These are phyloP conservation scores for Aspergillus mulundensis DNA, from an alignment of 495 filamentous ascomycete genomes.

Conservation along the genomic window DNA sequence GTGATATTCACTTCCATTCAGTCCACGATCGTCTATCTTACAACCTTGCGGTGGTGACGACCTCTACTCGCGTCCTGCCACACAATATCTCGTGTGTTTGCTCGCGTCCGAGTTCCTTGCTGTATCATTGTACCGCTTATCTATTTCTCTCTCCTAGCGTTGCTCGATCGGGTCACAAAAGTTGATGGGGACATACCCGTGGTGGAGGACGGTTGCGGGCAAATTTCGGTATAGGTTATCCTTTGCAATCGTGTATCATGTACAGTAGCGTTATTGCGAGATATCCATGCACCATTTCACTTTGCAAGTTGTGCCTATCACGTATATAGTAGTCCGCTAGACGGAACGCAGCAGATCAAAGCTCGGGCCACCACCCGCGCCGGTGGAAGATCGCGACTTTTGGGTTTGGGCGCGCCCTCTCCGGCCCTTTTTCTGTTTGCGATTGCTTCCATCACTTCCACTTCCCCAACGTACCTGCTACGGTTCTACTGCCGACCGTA, in stretches of 20 bases:
- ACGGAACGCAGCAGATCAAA: slow-evolving; percentile 14
- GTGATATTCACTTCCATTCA: slow-evolving; percentile 9
- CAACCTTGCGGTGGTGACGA: slow-evolving; percentile 11
- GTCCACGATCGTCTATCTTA: not conserved
- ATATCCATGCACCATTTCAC: not conserved
- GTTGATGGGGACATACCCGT: not conserved
- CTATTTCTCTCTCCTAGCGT: slow-evolving; percentile 7
- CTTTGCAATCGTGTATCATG: slow-evolving; percentile 8
- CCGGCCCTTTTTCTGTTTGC: slow-evolving; percentile 16
- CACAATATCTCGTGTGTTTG: not conserved
- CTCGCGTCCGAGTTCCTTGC: not conserved
- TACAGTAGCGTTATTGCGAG: slow-evolving; percentile 15
- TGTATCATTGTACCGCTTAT: slow-evolving; percentile 5
- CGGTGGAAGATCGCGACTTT: slow-evolving; percentile 34
- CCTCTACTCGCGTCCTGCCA: not conserved
- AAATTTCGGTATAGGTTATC: not conserved
- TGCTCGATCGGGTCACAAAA: slow-evolving; percentile 6
- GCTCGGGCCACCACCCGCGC: slow-evolving; percentile 37
- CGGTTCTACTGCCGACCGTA: not conserved
- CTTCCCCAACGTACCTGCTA: not conserved
- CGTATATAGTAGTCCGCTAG: not conserved
- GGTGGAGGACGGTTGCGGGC: not conserved
- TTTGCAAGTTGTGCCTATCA: not conserved
- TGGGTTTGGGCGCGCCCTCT: slow-evolving; percentile 30
- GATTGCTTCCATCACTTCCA: slow-evolving; percentile 3